Base-by-base conservation (phyloP, 768 basidiomycete species). In the Tulasnella sp. region DNA sequence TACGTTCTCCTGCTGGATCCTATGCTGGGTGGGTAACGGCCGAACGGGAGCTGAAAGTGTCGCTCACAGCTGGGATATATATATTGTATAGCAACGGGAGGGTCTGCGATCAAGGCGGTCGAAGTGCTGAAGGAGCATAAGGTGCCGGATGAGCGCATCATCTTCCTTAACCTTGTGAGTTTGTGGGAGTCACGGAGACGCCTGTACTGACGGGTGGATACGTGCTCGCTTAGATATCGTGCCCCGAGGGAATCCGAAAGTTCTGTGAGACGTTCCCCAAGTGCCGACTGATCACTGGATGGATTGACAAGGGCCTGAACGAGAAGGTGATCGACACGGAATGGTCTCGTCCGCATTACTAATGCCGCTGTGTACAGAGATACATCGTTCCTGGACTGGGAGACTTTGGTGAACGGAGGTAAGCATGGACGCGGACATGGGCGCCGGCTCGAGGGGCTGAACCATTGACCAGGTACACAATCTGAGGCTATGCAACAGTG, bases 51-150 rank as follows among this genome's bases (percentile, higher is more conserved):
- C 34, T 27, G 73, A 31, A 42, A 38, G 18, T 62, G 12, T 79
- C 18, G 46, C 34, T 39, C 6, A 62, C 58, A 38, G 48, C 1
- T 77, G 52, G 21, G 27, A 76, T 39, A 9, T 81, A 76, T 71
- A 9, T n/a, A n/a, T n/a, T n/a, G n/a, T n/a, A n/a, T 81, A 90
- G 97, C 97, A 0, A 99, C 97, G 0, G 98, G 98, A 36, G 98
- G 98, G 71, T 98, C 97, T 6, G 97, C 97, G 10, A 96, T 97
- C 86, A 98, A 99, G 84, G 98, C 98, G 0, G 93, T 98, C 75
- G 97, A 99, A 84, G 93, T 99, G 4, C 88, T 99, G 18, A 91
- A 93, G 85, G 93, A 95, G 71, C 92, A 95, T 83, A 94, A 94
- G 27, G 98, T 99, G 40, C 92, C 94, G 21, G 95, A 98, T 85